phyloP scores from a whole-genome alignment of 345 rosid species.

The Gossypium stocksii region DNA sequence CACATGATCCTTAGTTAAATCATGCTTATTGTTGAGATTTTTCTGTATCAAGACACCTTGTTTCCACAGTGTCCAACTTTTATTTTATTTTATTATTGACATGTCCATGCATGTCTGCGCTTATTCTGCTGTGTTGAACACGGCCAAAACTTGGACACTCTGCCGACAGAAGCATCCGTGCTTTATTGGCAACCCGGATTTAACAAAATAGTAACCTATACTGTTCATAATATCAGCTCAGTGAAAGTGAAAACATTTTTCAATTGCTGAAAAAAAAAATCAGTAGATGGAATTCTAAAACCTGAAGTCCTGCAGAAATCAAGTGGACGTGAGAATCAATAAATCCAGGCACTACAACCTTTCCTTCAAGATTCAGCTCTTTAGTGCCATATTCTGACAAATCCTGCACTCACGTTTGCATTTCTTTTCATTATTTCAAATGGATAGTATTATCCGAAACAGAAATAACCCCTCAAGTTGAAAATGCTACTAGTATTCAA shows the following conservation, averaged over 20 bases:
- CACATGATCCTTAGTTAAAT: no score
- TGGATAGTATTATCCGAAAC: not conserved
- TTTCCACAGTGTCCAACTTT: no score
- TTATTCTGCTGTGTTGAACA: not conserved
- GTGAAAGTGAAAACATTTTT: not conserved
- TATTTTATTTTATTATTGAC: not conserved
- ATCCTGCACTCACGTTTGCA: constrained; percentile 35
- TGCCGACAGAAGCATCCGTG: not conserved
- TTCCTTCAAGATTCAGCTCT: constrained; percentile 67
- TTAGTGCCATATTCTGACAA: constrained; percentile 49
- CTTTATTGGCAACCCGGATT: not conserved
- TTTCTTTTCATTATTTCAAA: not conserved
- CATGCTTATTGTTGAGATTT: no score
- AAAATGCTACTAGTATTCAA: not conserved
- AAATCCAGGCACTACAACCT: constrained; percentile 82
- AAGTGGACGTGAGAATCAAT: constrained; percentile 93
- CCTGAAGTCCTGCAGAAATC: constrained; percentile 79
- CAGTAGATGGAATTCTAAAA: constrained; percentile 19
- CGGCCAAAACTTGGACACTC: not conserved
- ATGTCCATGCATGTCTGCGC: not conserved
- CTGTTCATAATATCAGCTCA: not conserved
- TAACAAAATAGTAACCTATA: not conserved
- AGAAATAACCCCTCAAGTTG: not conserved
- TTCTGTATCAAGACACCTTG: no score
- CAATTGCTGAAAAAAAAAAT: constrained; percentile 1